Evolutionary conservation across 495 filamentous ascomycete genomes (phyloP), one percentile per base, ranked within the genome.

Genomic region (Tuber borchii): DNA sequence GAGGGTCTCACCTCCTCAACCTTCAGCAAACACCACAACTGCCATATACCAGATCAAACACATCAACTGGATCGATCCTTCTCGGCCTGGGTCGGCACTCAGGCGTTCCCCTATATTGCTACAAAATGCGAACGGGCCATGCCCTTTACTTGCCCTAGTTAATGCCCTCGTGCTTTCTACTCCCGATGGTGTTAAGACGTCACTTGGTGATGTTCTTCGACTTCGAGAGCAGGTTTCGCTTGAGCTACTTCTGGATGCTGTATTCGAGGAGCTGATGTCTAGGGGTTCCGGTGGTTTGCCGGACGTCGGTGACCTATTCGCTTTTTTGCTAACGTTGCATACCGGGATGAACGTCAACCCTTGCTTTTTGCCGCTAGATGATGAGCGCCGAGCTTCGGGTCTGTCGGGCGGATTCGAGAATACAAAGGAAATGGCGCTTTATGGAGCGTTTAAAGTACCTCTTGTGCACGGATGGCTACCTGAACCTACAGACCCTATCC

Each of bases 341-440:
- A 97, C 94, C 1, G 95, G 95, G 51, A 97, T 99, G 94, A 98
- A 98, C 81, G 95, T 97, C 69, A 98, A 99, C 80, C 95, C 95
- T 51, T 90, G 92, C 26, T 93, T 97, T 74, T 87, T 93, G 37
- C 79, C 89, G 71, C 85, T 86, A 76, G 80, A 85, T n/a, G 69
- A 16, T n/a, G 85, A 85, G 45, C 45, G 73, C 7, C 79, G 83
- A 42, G 51, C 84, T 19, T 82, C 86, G 20, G 84, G 85, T 73
- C 84, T 83, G n/a, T 84, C 86, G 71, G 95, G 94, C 0, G 89
- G 88, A 2, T 99, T 98, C 82, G 90, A 95, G 75, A 84, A 90
- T 71, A 97, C 95, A 10, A 86, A 86, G 69, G 94, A 97, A 80
- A 93, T 97, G 88, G 87, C 86, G 20, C 86, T 97, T 1, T 99